Evolutionary conservation across 805 yeast species (phyloP).

Genomic region (Starmera quercuum): DNA sequence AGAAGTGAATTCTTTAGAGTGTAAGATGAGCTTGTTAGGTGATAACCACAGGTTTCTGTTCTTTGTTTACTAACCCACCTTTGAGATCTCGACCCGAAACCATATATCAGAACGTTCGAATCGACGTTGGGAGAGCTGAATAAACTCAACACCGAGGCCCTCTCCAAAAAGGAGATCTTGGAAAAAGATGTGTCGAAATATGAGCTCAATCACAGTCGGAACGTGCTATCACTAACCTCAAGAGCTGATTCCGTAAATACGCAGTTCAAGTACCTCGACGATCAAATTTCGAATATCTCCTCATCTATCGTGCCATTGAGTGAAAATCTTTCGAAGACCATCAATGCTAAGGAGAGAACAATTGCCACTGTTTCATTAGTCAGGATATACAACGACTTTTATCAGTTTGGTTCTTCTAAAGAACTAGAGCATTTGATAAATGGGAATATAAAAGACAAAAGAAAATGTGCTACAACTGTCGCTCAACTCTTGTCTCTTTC

Average conservation of each 20-base stretch:
- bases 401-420: constrained; percentile 34
- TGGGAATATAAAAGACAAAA: constrained; percentile 44
- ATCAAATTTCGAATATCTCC: constrained; percentile 47
- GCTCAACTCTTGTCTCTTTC: constrained; percentile 60
- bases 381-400: constrained; percentile 70
- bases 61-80: neutral
- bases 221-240: constrained; percentile 47
- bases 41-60: too few species aligned
- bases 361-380: constrained; percentile 65
- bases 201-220: constrained; percentile 62
- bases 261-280: constrained; percentile 44
- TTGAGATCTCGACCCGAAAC: constrained; percentile 69
- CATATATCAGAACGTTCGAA: constrained; percentile 90
- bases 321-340: constrained; percentile 55
- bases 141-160: constrained; percentile 50
- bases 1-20: constrained; percentile 41
- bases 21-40: constrained; percentile 3
- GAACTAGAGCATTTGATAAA: constrained; percentile 54
- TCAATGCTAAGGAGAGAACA: constrained; percentile 68
- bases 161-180: constrained; percentile 38
- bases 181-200: constrained; percentile 49
- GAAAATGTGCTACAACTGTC: constrained; percentile 62
- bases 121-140: constrained; percentile 69
- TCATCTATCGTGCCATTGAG: constrained; percentile 63
- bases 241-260: constrained; percentile 37